Evolutionary conservation across 148 eudicot species (phyloP).

Genomic region (Diospyros kaki): DNA sequence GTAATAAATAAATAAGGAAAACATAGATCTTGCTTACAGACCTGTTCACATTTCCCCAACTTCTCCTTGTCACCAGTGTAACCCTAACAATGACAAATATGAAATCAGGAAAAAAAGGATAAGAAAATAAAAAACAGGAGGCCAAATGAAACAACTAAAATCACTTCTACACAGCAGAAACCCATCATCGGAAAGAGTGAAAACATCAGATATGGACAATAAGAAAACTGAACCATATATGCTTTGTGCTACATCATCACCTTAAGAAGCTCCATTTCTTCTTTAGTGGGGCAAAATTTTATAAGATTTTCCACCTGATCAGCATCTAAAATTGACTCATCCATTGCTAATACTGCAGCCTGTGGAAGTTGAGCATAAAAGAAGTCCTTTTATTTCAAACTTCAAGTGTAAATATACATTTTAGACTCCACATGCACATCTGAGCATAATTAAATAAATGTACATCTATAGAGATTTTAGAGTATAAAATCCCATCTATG

Average conservation of each 20-base stretch:
- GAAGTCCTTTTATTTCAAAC: constrained; percentile 2
- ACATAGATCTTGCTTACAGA: constrained; percentile 21
- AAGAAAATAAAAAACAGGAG: constrained; percentile 1
- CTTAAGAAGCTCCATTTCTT: constrained; percentile 96
- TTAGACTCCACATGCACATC: too few species aligned
- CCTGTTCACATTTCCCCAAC: constrained; percentile 98
- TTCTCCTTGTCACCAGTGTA: constrained; percentile 78
- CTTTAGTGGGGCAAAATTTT: constrained; percentile 94
- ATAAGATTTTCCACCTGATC: constrained; percentile 98
- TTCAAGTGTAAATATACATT: too few species aligned
- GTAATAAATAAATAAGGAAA: background rate
- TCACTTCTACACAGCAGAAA: background rate
- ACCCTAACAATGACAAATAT: constrained; percentile 34
- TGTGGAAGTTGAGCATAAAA: constrained; percentile 27
- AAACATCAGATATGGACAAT: background rate
- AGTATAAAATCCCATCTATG: too few species aligned
- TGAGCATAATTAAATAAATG: too few species aligned
- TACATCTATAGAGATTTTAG: too few species aligned
- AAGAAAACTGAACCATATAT: background rate
- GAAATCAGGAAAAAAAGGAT: constrained; percentile 7
- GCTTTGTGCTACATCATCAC: constrained; percentile 28
- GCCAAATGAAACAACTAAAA: background rate
- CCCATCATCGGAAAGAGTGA: background rate
- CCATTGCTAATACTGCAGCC: constrained; percentile 93
- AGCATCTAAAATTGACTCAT: constrained; percentile 89